Base-by-base conservation (phyloP, 2,329 filamentous ascomycete species). In the Monosporascus sp. region DNA sequence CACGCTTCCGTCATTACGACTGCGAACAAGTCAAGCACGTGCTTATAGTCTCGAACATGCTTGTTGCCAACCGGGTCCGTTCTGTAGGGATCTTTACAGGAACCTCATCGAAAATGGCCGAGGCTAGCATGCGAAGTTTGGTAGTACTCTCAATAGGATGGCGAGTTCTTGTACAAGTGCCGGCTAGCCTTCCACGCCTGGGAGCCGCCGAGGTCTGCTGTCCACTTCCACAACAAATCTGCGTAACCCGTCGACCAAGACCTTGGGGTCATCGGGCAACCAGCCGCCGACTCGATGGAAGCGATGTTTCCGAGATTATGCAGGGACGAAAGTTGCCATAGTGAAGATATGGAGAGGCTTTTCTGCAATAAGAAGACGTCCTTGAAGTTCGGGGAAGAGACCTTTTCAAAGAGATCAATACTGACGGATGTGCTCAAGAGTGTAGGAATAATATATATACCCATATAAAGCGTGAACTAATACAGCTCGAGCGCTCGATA, bases 91-190 rank as follows among this genome's bases (percentile, higher is more conserved):
- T 26, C 16, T 46, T 49, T 55, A 20, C 26, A 35, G 50, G 41
- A 40, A 50, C 50, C 43, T 55, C 53, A 19, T 46, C 41, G 37
- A 55, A 50, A 46, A 55, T 55, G 22, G 22, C 22, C 4, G 3
- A 24, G 22, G 22, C 22, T 5, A 24, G 22, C 3, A 24, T 5
- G 4, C 3, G 22, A 24, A 24, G 22, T 24, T 24, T 1, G 4
- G 22, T 5, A 24, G 22, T 24, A 5, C 22, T 24, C 22, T 24
- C 22, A 24, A 24, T 24, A 24, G 5, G 22, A 24, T 5, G 3
- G 22, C 22, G 22, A 24, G 22, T 5, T 24, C 22, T 24, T 24
- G 3, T 24, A 24, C 4, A 24, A 5, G 22, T 24, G 22, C 22
- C 22, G 22, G 22, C 22, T 5, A 24, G 5, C 22, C 22, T 1